Evolutionary conservation across 306 rosid genomes (phyloP).

Genomic region (Ceratonia siliqua): DNA sequence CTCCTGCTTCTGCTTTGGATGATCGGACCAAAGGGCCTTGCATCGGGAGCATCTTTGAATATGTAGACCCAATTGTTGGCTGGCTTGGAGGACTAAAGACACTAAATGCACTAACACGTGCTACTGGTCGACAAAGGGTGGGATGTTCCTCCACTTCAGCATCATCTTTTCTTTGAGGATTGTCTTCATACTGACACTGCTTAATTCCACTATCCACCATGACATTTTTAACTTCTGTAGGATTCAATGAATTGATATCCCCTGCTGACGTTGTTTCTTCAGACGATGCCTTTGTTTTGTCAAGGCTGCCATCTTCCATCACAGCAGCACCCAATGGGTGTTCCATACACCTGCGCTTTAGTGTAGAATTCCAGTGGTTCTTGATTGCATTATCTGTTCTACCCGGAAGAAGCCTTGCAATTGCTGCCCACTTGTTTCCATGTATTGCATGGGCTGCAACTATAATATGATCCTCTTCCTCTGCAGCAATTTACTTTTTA

Average conservation of each 20-base stretch:
- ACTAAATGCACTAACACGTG: conserved; percentile 60
- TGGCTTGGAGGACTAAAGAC: conserved; percentile 44
- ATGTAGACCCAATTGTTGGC: conserved; percentile 22
- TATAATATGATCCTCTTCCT: conserved; percentile 60
- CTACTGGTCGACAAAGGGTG: conserved; percentile 47
- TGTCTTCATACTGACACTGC: conserved; percentile 19
- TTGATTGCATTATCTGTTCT: conserved; percentile 77
- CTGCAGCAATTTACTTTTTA: conserved; percentile 44
- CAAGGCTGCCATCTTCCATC: conserved; percentile 42
- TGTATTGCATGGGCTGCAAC: conserved; percentile 65
- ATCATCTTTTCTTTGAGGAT: conserved; percentile 29
- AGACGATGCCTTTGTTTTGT: conserved; percentile 61
- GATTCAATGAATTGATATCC: conserved; percentile 40
- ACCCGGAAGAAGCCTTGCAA: conserved; percentile 72
- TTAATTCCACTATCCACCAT: conserved; percentile 29
- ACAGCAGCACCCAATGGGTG: conserved; percentile 34
- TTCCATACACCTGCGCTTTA: conserved; percentile 53
- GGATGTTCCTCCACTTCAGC: conserved; percentile 38
- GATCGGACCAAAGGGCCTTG: conserved; percentile 47
- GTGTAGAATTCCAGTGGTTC: conserved; percentile 79
- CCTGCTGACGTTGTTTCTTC: conserved; percentile 59
- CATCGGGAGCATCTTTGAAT: conserved; percentile 38
- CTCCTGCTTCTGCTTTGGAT: conserved; percentile 39
- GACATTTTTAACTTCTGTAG: conserved; percentile 39
- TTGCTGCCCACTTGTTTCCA: conserved; percentile 83